phyloP scores from a whole-genome alignment of 2,329 filamentous ascomycete species.

The Trichoderma sp. region DNA sequence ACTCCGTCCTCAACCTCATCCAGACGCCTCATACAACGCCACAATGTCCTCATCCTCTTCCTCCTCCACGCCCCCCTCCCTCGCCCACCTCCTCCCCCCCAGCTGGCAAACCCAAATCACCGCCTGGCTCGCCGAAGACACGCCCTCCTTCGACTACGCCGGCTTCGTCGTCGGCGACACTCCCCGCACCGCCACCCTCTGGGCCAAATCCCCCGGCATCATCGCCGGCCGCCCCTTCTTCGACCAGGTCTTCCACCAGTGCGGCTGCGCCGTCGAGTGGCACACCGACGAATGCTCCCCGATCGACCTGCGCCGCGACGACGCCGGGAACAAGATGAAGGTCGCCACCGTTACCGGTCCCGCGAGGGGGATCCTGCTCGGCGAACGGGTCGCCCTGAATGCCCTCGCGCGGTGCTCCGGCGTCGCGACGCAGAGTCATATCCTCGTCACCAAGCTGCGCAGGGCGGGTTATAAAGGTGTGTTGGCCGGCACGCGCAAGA shows the following conservation, averaged over 20 bases:
- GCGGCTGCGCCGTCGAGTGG: slow-evolving; percentile 92
- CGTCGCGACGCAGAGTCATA: slow-evolving; percentile 70
- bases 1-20: background rate
- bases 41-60: slow-evolving; percentile 31
- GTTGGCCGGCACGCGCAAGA: slow-evolving; percentile 94
- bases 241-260: slow-evolving; percentile 86
- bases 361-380: slow-evolving; percentile 78
- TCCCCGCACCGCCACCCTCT: slow-evolving; percentile 65
- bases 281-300: slow-evolving; percentile 72
- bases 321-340: slow-evolving; percentile 50
- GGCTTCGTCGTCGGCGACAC: slow-evolving; percentile 89
- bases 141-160: slow-evolving; percentile 93
- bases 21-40: background rate
- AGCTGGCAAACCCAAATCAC: slow-evolving; percentile 81
- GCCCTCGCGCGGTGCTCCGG: slow-evolving; percentile 88
- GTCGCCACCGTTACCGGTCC: slow-evolving; percentile 86
- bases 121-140: slow-evolving; percentile 92
- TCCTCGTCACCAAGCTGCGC: slow-evolving; percentile 59
- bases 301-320: slow-evolving; percentile 58
- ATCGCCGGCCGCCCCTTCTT: slow-evolving; percentile 94
- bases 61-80: slow-evolving; percentile 37
- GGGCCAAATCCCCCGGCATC: slow-evolving; percentile 73
- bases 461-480: slow-evolving; percentile 75
- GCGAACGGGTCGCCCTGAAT: slow-evolving; percentile 91
- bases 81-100: slow-evolving; percentile 74